Conservation (phyloP, 257 asterid genomes). For the Solanum gracilifrons region DNA sequence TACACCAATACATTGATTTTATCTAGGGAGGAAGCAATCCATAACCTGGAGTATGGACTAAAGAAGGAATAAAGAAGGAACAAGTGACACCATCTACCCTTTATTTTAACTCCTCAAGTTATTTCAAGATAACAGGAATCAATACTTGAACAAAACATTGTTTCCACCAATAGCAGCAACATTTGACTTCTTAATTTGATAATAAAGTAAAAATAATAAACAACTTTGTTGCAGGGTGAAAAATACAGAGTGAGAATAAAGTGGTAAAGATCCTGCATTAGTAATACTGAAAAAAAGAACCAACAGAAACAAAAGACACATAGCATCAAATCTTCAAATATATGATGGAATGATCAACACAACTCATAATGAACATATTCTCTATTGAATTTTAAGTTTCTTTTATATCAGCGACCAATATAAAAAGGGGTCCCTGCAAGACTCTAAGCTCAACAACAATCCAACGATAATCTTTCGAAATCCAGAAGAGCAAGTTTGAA, state of each 20-base stretch:
- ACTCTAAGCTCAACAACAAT: background rate
- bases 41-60: background rate
- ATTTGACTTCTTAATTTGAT: background rate
- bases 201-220: background rate
- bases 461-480: slow-evolving; percentile 2
- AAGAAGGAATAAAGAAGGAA: background rate
- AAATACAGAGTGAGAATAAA: background rate
- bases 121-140: background rate
- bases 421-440: slow-evolving; percentile 9
- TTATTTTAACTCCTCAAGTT: background rate
- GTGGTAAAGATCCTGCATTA: background rate
- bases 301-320: background rate
- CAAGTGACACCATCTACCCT: background rate
- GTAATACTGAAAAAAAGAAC: background rate
- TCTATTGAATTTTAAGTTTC: background rate
- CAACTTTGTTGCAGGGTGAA: background rate
- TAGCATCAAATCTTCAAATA: background rate
- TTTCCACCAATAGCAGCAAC: background rate
- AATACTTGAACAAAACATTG: background rate
- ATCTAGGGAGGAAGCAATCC: background rate
- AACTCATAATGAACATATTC: slow-evolving; percentile 27
- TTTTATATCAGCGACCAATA: background rate
- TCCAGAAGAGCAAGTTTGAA: background rate
- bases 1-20: background rate
- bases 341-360: background rate